Evolutionary conservation across 2,329 filamentous ascomycete genomes (phyloP).

Genomic region (Neocucurbitaria cava): DNA sequence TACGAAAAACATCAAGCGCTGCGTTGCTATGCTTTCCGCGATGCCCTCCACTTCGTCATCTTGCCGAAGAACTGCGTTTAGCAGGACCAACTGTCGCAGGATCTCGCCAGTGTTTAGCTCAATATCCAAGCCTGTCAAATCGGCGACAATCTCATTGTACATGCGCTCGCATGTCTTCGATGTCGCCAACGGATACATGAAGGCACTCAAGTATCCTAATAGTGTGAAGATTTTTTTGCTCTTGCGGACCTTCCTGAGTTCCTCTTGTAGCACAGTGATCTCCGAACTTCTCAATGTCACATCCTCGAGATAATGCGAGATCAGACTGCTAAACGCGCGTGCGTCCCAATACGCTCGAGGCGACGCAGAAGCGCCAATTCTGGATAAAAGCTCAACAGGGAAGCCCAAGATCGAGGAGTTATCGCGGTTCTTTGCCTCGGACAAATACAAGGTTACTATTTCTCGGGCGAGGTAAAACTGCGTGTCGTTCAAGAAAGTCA

Average conservation of each 20-base stretch:
- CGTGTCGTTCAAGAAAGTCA: conserved; percentile 61
- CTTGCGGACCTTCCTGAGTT: conserved; percentile 39
- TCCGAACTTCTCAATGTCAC: conserved; percentile 50
- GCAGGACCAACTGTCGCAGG: conserved; percentile 58
- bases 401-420: conserved; percentile 33
- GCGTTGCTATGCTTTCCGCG: conserved; percentile 59
- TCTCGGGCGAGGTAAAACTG: conserved; percentile 57
- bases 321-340: conserved; percentile 47
- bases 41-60: too few species aligned
- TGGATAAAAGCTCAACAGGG: conserved; percentile 31
- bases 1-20: conserved; percentile 81
- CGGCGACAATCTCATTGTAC: conserved; percentile 67
- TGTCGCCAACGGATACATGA: conserved; percentile 57
- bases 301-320: conserved; percentile 50
- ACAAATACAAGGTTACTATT: conserved; percentile 33
- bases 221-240: conserved; percentile 54
- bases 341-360: conserved; percentile 52
- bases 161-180: conserved; percentile 58
- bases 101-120: conserved; percentile 52
- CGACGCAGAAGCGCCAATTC: conserved; percentile 28
- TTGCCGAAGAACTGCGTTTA: conserved; percentile 63
- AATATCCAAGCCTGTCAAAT: conserved; percentile 62
- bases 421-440: conserved; percentile 19
- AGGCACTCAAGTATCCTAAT: conserved; percentile 56
- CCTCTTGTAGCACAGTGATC: conserved; percentile 45